phyloP scores from a whole-genome alignment of 371 early-diverging fungal genomes.

The Coemansia sp. region DNA sequence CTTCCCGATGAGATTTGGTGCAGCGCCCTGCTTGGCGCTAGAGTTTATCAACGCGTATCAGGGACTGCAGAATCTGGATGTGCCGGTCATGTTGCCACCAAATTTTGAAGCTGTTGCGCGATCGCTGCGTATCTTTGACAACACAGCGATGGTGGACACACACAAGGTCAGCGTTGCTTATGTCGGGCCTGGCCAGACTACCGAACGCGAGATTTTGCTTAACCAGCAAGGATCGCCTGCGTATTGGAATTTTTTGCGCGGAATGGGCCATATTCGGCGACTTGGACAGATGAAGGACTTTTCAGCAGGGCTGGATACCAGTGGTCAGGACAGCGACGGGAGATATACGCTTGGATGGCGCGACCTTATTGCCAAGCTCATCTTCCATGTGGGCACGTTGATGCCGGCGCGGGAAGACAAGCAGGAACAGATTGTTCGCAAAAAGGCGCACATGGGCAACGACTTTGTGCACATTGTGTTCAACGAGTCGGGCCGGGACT shows the following conservation, averaged over 20 bases:
- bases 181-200: conserved; percentile 79
- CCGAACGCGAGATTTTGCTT: conserved; percentile 79
- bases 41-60: conserved; percentile 68
- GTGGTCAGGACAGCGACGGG: conserved; percentile 82
- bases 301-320: conserved; percentile 88
- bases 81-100: conserved; percentile 63
- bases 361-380: conserved; percentile 82
- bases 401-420: conserved; percentile 73
- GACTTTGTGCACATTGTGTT: conserved; percentile 91
- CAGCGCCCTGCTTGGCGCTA: conserved; percentile 56
- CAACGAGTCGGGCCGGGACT: conserved; percentile 82
- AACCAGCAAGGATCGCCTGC: conserved; percentile 83
- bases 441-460: conserved; percentile 96
- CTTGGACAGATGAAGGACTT: conserved; percentile 67
- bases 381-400: conserved; percentile 90
- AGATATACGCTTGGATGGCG: conserved; percentile 77
- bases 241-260: conserved; percentile 77
- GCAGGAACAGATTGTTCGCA: conserved; percentile 60
- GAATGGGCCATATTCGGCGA: conserved; percentile 72
- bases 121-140: conserved; percentile 78
- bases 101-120: conserved; percentile 75
- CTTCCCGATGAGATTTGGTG: conserved; percentile 48
- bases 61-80: conserved; percentile 61
- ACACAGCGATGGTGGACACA: conserved; percentile 86
- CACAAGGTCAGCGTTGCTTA: conserved; percentile 95